Evolutionary conservation across 202 grass and related monocot genomes (phyloP).

Genomic region (Eragrostis tef): DNA sequence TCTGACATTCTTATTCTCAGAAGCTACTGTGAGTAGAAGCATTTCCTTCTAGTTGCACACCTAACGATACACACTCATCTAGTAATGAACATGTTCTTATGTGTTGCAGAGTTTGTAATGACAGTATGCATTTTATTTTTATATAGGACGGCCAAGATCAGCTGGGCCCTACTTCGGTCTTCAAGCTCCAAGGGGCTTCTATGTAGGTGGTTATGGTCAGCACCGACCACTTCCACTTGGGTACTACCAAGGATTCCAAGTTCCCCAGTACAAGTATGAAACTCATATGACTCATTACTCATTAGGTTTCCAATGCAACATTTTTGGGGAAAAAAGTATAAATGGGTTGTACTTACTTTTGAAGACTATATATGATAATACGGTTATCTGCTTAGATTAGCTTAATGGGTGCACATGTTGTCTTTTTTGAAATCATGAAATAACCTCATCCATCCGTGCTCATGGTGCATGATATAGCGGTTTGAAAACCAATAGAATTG

Average conservation of each 20-base stretch:
- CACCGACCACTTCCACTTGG: conserved; percentile 56
- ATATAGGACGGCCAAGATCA: conserved; percentile 64
- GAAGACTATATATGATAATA: background rate
- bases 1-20: background rate
- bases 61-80: conserved; percentile 9
- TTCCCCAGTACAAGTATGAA: conserved; percentile 60
- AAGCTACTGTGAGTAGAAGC: background rate
- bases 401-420: conserved; percentile 1
- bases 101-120: background rate
- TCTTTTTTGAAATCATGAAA: conserved; percentile 8
- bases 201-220: conserved; percentile 60
- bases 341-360: background rate
- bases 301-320: background rate
- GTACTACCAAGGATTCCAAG: conserved; percentile 62
- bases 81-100: background rate
- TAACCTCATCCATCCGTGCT: background rate
- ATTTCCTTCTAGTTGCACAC: background rate
- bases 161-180: conserved; percentile 59
- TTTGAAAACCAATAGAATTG: conserved; percentile 41
- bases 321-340: background rate
- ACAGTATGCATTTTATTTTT: conserved; percentile 23
- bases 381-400: conserved; percentile 1
- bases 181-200: conserved; percentile 54
- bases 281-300: background rate
- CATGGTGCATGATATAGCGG: conserved; percentile 33